Evolutionary conservation across 805 yeast genomes (phyloP).

Genomic region (Candida silvicultrix): DNA sequence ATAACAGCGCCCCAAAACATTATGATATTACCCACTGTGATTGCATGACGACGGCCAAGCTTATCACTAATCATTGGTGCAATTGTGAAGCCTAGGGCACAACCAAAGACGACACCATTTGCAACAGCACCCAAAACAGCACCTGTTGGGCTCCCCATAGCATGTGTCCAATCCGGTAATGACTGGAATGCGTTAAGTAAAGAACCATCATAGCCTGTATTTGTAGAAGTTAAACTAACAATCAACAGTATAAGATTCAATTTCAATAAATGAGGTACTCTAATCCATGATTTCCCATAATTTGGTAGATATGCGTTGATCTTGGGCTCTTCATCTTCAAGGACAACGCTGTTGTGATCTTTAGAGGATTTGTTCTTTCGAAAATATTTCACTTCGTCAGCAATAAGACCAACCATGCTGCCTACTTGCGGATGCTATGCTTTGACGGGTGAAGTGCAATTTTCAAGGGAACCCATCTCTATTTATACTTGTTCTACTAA

Average conservation of each 20-base stretch:
- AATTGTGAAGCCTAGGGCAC: slow-evolving; percentile 23
- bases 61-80: slow-evolving; percentile 28
- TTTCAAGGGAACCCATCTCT: neutral
- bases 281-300: slow-evolving; percentile 26
- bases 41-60: slow-evolving; percentile 33
- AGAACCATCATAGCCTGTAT: slow-evolving; percentile 42
- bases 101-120: slow-evolving; percentile 39
- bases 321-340: neutral
- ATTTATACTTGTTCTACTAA: neutral
- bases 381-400: slow-evolving; percentile 17
- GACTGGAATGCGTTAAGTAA: slow-evolving; percentile 47
- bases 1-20: slow-evolving; percentile 21
- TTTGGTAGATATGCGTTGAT: slow-evolving; percentile 14
- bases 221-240: slow-evolving; percentile 40
- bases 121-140: slow-evolving; percentile 33
- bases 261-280: slow-evolving; percentile 30
- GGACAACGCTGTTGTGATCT: neutral
- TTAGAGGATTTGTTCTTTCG: slow-evolving; percentile 3
- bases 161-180: slow-evolving; percentile 32
- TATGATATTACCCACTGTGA: slow-evolving; percentile 17
- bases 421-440: too few species aligned
- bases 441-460: too few species aligned
- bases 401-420: slow-evolving; percentile 13
- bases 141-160: slow-evolving; percentile 34
- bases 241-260: slow-evolving; percentile 34